Evolutionary conservation across 2,329 filamentous ascomycete species (phyloP).

Genomic region (Arthrocladium fulminans): DNA sequence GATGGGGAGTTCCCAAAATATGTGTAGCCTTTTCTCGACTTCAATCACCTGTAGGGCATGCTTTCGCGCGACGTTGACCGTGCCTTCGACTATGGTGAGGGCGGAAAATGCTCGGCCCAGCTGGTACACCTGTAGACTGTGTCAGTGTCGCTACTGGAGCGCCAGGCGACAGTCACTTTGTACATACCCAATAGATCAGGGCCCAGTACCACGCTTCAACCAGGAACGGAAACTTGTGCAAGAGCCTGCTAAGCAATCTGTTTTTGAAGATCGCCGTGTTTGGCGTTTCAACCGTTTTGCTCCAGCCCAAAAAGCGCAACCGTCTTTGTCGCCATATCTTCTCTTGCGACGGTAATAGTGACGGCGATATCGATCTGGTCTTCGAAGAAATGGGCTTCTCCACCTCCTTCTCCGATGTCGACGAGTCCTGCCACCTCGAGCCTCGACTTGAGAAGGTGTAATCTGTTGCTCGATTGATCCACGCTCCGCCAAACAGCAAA

Average conservation of each 20-base stretch:
- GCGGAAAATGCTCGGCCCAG: constrained; percentile 64
- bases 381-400: constrained; percentile 10
- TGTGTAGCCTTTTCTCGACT: constrained; percentile 54
- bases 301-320: constrained; percentile 39
- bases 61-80: constrained; percentile 57
- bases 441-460: constrained; percentile 23
- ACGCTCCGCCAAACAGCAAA: constrained; percentile 53
- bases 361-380: constrained; percentile 31
- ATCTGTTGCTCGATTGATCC: constrained; percentile 48
- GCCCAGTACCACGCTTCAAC: constrained; percentile 72
- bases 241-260: constrained; percentile 53
- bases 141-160: constrained; percentile 2
- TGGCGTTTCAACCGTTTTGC: constrained; percentile 46
- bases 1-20: constrained; percentile 57
- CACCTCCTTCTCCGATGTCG: neutral
- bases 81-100: constrained; percentile 57
- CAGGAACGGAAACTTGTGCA: constrained; percentile 61
- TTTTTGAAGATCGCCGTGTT: constrained; percentile 54
- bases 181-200: constrained; percentile 63
- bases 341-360: constrained; percentile 34
- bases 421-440: constrained; percentile 16
- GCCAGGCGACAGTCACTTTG: neutral
- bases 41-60: constrained; percentile 61
- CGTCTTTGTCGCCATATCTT: constrained; percentile 44
- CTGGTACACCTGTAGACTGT: constrained; percentile 55